phyloP scores from a whole-genome alignment of 768 basidiomycete genomes.

The Termitomyces bulborhizus region DNA sequence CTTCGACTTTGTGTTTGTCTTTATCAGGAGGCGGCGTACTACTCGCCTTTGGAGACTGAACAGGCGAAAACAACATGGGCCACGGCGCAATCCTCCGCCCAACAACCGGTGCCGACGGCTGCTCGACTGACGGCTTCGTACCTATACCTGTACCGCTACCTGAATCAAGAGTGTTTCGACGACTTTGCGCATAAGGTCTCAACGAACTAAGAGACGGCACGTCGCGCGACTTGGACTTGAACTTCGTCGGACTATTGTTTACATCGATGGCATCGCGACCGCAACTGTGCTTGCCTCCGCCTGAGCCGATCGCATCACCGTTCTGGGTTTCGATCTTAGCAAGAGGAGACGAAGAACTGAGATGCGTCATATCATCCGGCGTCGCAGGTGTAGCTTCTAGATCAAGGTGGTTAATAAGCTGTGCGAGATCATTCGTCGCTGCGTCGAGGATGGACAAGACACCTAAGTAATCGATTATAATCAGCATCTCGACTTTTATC shows the following conservation, averaged over 20 bases:
- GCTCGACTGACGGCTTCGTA: neutral
- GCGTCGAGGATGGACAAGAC: constrained; percentile 69
- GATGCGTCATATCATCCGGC: constrained; percentile 41
- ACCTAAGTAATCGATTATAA: constrained; percentile 24
- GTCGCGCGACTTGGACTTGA: constrained; percentile 22
- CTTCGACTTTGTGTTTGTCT: neutral
- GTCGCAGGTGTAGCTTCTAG: constrained; percentile 70
- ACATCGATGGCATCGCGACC: neutral
- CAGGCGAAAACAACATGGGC: constrained; percentile 32
- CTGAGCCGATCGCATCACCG: neutral
- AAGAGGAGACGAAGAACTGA: constrained; percentile 19
- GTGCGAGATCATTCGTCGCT: constrained; percentile 74
- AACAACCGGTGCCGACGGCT: constrained; percentile 11
- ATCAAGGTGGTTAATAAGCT: constrained; percentile 75
- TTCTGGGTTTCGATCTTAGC: neutral
- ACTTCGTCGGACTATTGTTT: neutral
- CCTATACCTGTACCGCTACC: neutral
- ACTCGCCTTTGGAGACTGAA: neutral
- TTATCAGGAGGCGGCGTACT: neutral
- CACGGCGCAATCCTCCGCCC: constrained; percentile 63
- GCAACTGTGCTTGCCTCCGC: neutral
- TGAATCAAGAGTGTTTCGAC: constrained; percentile 6
- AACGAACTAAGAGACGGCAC: constrained; percentile 41
- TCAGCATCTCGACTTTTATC: too few relatives aligned
- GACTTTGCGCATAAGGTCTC: constrained; percentile 38